Conservation (phyloP, 768 basidiomycete species). For the Podaxis mareebaensis region DNA sequence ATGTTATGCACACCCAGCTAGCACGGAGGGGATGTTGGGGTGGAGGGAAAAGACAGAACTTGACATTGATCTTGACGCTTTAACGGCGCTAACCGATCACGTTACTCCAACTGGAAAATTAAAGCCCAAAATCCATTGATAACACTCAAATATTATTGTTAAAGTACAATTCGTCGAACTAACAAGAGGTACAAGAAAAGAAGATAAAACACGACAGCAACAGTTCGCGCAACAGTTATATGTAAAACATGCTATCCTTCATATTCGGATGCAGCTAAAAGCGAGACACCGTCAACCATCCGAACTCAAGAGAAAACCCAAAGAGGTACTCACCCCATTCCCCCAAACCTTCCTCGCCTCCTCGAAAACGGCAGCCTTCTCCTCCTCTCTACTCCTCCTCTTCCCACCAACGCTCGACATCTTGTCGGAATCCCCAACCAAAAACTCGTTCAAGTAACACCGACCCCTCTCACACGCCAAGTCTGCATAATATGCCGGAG, state of each 20-base stretch:
- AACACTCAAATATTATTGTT: background rate
- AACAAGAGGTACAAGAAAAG: no score
- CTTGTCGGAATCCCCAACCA: constrained; percentile 48
- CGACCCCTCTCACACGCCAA: constrained; percentile 80
- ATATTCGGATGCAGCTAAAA: constrained; percentile 53
- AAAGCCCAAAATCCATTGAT: background rate
- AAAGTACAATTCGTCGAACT: background rate
- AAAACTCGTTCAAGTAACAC: constrained; percentile 72
- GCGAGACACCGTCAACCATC: constrained; percentile 12
- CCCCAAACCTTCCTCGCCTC: constrained; percentile 55
- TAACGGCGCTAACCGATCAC: background rate
- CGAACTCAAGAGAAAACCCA: background rate
- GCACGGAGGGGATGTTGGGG: background rate
- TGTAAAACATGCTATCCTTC: constrained; percentile 74
- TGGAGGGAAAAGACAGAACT: background rate
- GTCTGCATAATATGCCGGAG: constrained; percentile 81
- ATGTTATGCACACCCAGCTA: background rate
- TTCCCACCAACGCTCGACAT: constrained; percentile 22
- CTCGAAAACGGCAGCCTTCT: constrained; percentile 38
- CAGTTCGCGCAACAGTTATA: constrained; percentile 34
- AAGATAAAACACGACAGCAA: no score
- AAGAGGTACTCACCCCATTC: constrained; percentile 40
- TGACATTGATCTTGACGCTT: background rate
- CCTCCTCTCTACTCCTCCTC: constrained; percentile 38
- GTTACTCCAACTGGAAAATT: background rate